Conservation (phyloP, 2,329 filamentous ascomycete species). For the Hypoxylon sp. region DNA sequence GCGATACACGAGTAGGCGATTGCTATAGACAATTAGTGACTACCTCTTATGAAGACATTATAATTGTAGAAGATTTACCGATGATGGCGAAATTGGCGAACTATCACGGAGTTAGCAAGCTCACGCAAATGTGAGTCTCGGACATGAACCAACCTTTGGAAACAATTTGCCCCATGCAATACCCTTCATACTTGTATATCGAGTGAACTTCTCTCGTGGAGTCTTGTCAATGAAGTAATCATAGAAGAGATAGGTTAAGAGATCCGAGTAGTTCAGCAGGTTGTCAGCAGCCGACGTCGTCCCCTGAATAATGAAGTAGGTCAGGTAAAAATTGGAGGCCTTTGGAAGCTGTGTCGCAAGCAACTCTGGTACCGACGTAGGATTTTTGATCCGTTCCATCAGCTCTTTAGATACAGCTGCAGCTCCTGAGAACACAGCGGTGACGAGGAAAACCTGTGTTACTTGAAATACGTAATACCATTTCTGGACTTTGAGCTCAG, state of each 20-base stretch:
- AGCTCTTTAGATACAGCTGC: constrained; percentile 47
- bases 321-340: constrained; percentile 82
- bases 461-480: constrained; percentile 86
- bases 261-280: constrained; percentile 70
- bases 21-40: constrained; percentile 39
- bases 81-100: constrained; percentile 53
- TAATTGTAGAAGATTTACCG: constrained; percentile 34
- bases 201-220: constrained; percentile 75
- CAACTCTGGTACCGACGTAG: constrained; percentile 56
- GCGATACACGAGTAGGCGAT: constrained; percentile 82
- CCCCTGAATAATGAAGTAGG: constrained; percentile 81
- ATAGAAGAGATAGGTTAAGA: constrained; percentile 72
- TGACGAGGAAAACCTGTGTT: constrained; percentile 85
- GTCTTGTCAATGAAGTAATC: constrained; percentile 76
- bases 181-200: constrained; percentile 70
- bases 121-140: neutral
- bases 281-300: constrained; percentile 74
- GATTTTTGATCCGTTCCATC: constrained; percentile 44
- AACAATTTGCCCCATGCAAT: constrained; percentile 78
- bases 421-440: constrained; percentile 77
- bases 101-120: constrained; percentile 34
- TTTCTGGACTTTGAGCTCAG: constrained; percentile 82
- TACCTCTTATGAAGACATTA: neutral
- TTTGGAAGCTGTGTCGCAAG: constrained; percentile 73
- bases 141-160: constrained; percentile 62